Evolutionary conservation across 768 basidiomycete species (phyloP), one percentile per base, ranked within the genome.

Genomic region (Tylopilus sp.): DNA sequence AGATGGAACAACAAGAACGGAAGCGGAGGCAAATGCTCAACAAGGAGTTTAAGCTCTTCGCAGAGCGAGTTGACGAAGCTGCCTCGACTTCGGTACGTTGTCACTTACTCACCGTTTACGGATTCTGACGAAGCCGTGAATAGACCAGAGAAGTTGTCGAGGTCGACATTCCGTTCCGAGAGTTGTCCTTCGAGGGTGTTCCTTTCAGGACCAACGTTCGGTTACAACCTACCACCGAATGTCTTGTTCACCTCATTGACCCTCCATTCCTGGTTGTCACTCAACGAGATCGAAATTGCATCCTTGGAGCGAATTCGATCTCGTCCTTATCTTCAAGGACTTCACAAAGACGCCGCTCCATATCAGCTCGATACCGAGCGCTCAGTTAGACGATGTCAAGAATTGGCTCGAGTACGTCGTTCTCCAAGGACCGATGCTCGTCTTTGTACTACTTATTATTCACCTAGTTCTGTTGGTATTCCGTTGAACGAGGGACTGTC

Each of bases 281-380:
- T 99, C 31, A 77, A 82, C 52, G 97, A 99, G 59, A 94, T 98
- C 59, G 97, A 99, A 71, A 88, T 98, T 48, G 96, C 93, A 2
- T 98, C 96, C 22, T 71, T 99, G 62, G 97, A 99, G 70, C 87
- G 97, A 98, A 61, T 99, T 99, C 63, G 97, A 98, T 78, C 78
- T 98, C 63, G 89, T 97, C 19, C 80, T 98, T 42, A 87, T 99
- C 54, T 91, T 98, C 80, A 92, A 92, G 66, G 97, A 99, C 69
- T 98, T 98, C 72, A 88, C 91, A 33, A 90, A 90, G 64, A 56
- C 86, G 3, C 95, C 96, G 0, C 78, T 98, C 11, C 97, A 98
- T 64, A 92, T 98, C 75, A 98, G 98, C 68, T 94, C 94, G 1
- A 95, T 99, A 59, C 93, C 91, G 22, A 89, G 82, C 51, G 74